phyloP scores from a whole-genome alignment of 2,329 filamentous ascomycete genomes.

The Pseudopyricularia cyperi region DNA sequence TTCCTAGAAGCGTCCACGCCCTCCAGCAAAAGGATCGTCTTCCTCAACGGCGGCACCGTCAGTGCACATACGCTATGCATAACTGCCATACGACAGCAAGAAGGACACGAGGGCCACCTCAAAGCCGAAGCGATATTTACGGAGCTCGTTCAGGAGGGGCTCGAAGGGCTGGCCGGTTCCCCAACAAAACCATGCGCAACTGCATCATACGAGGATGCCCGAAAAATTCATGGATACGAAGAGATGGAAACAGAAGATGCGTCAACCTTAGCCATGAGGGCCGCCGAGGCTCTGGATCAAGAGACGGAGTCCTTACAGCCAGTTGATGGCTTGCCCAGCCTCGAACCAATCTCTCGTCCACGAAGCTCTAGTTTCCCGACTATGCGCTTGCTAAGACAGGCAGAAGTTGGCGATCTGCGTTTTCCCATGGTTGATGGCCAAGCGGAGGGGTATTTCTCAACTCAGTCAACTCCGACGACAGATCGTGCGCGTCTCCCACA shows the following conservation, averaged over 20 bases:
- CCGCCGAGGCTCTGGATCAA: constrained; percentile 43
- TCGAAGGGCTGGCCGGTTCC: constrained; percentile 20
- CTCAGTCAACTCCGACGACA: not conserved
- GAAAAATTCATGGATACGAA: constrained; percentile 4
- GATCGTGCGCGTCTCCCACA: not conserved
- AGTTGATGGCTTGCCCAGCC: constrained; percentile 30
- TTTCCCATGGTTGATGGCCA: not conserved
- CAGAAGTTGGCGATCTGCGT: not conserved
- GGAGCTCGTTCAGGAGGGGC: constrained; percentile 34
- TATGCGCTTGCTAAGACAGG: not conserved
- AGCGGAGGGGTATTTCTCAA: not conserved
- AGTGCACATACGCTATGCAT: constrained; percentile 42
- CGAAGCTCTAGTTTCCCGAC: constrained; percentile 37
- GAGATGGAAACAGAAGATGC: constrained; percentile 26
- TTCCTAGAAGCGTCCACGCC: constrained; percentile 36
- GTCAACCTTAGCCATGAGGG: constrained; percentile 41
- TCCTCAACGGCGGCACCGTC: constrained; percentile 45
- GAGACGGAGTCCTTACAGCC: constrained; percentile 42
- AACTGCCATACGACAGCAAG: constrained; percentile 35
- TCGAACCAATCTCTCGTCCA: constrained; percentile 23
- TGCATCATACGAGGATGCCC: constrained; percentile 9
- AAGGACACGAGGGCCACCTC: constrained; percentile 33
- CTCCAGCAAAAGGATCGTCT: constrained; percentile 40
- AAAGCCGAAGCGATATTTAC: constrained; percentile 38
- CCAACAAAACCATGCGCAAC: not conserved